phyloP scores from a whole-genome alignment of 176 grass and related monocot species.

The Avena insularis region DNA sequence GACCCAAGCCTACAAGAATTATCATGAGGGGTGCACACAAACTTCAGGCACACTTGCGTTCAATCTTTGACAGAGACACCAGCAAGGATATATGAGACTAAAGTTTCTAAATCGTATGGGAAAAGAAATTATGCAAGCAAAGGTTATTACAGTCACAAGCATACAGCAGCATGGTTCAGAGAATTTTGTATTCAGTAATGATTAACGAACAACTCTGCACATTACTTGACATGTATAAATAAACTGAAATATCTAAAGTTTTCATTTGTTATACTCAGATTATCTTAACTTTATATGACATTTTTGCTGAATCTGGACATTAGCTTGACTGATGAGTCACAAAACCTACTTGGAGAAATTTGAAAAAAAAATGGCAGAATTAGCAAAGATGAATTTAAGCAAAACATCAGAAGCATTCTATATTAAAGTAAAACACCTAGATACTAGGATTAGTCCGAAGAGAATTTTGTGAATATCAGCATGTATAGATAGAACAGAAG shows the following conservation, averaged over 20 bases:
- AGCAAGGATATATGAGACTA: neutral
- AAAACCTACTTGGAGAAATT: conserved; percentile 12
- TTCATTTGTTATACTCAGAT: neutral
- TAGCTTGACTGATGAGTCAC: conserved; percentile 18
- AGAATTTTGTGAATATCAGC: conserved; percentile 7
- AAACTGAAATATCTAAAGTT: conserved; percentile 23
- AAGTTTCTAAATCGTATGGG: neutral
- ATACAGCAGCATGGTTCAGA: neutral
- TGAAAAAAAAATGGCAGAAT: neutral
- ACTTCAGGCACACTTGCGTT: neutral
- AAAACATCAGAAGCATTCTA: neutral
- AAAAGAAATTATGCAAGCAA: neutral
- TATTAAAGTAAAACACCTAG: neutral
- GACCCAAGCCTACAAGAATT: neutral
- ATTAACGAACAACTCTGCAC: conserved; percentile 2
- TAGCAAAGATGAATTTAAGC: neutral
- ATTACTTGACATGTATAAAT: neutral
- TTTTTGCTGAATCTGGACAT: conserved; percentile 5
- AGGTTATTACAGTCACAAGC: conserved; percentile 9
- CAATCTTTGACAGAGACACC: conserved; percentile 10
- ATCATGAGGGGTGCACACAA: neutral
- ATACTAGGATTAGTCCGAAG: neutral
- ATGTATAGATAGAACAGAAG: neutral
- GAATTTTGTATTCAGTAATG: neutral
- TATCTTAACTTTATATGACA: conserved; percentile 1